phyloP scores from a whole-genome alignment of 1,284 basidiomycete species.

The Meira nashicola region DNA sequence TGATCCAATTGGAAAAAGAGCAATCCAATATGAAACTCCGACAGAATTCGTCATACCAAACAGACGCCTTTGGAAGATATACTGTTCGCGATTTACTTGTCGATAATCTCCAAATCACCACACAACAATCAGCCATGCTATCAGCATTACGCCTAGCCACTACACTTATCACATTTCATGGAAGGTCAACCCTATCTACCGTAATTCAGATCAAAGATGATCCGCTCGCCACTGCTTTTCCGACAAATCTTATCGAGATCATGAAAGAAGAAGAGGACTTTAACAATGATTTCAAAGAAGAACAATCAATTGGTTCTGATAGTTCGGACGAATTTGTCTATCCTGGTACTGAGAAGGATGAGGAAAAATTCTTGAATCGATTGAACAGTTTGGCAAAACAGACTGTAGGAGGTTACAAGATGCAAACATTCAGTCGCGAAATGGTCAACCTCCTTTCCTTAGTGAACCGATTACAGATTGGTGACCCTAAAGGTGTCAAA shows the following conservation, averaged over 20 bases:
- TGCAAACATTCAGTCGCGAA: constrained; percentile 19
- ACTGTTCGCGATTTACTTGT: constrained; percentile 30
- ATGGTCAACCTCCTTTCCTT: constrained; percentile 25
- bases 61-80: constrained; percentile 14
- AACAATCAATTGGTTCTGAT: not conserved
- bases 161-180: constrained; percentile 31
- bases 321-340: constrained; percentile 12
- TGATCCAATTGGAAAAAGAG: constrained; percentile 9
- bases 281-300: not conserved
- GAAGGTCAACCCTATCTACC: constrained; percentile 21
- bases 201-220: constrained; percentile 14
- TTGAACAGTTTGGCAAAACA: not conserved
- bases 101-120: constrained; percentile 23
- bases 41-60: not conserved
- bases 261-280: constrained; percentile 6
- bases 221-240: constrained; percentile 20
- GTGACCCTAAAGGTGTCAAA: not conserved
- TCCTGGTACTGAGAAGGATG: constrained; percentile 2
- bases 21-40: not conserved
- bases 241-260: constrained; percentile 9
- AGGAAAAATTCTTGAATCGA: constrained; percentile 4
- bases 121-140: not conserved
- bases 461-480: constrained; percentile 15
- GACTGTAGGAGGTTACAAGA: not conserved
- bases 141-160: constrained; percentile 32